phyloP scores from a whole-genome alignment of 768 basidiomycete genomes.

The Macrocybe gigantea region DNA sequence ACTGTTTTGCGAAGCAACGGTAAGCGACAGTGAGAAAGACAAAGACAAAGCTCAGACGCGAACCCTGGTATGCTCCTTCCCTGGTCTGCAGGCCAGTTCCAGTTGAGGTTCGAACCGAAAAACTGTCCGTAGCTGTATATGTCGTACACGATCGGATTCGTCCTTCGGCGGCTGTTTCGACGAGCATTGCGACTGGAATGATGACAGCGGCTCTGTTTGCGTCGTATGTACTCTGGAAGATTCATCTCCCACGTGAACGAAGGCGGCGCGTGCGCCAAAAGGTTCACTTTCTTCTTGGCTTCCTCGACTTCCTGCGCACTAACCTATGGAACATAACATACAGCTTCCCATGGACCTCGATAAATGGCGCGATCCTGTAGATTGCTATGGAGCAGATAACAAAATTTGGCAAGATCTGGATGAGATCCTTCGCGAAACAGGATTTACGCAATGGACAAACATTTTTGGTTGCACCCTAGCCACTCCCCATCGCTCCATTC shows the following conservation, averaged over 20 bases:
- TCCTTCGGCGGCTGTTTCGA: no score
- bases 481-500: no score
- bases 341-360: not conserved
- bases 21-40: not conserved
- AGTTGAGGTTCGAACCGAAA: slow-evolving; percentile 37
- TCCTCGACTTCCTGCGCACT: no score
- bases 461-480: no score
- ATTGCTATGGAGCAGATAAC: not conserved
- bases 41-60: slow-evolving; percentile 5
- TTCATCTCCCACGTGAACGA: not conserved
- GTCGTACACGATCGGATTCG: slow-evolving; percentile 35
- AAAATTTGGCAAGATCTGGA: not conserved
- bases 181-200: no score
- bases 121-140: slow-evolving; percentile 37
- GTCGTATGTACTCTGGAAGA: not conserved
- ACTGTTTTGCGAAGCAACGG: slow-evolving; percentile 13
- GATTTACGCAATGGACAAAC: no score
- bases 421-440: not conserved
- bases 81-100: slow-evolving; percentile 39
- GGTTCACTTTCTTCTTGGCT: no score
- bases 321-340: not conserved
- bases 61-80: slow-evolving; percentile 34
- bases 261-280: not conserved
- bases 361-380: not conserved
- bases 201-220: not conserved